These are phyloP conservation scores for Escallonia rubra DNA, from an alignment of 129 eudicot genomes.

Conservation along the genomic window DNA sequence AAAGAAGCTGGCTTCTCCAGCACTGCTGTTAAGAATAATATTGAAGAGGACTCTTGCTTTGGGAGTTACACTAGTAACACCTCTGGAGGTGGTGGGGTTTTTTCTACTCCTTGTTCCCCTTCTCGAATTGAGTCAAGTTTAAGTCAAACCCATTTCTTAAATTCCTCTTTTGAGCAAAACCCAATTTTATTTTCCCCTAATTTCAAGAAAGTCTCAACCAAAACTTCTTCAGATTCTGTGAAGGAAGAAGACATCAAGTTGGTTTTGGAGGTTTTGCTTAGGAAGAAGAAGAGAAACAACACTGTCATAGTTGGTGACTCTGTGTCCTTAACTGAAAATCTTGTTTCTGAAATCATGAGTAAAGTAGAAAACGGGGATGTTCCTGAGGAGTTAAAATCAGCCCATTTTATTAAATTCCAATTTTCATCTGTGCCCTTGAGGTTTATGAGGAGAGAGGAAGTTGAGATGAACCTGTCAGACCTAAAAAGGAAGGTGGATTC, in stretches of 20 bases:
- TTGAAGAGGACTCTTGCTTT: slow-evolving; percentile 68
- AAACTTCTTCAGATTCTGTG: slow-evolving; percentile 17
- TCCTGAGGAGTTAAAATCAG: slow-evolving; percentile 47
- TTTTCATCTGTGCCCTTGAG: slow-evolving; percentile 60
- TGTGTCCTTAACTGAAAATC: slow-evolving; percentile 39
- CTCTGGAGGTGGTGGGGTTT: slow-evolving; percentile 43
- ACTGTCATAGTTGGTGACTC: slow-evolving; percentile 67
- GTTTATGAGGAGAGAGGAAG: slow-evolving; percentile 85
- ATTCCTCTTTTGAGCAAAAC: slow-evolving; percentile 41
- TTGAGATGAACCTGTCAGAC: slow-evolving; percentile 64
- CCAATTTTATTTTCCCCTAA: slow-evolving; percentile 40
- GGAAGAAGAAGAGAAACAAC: slow-evolving; percentile 48
- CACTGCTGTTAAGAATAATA: slow-evolving; percentile 54
- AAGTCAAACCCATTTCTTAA: slow-evolving; percentile 51
- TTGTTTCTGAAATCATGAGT: slow-evolving; percentile 52
- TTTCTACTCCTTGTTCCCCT: slow-evolving; percentile 76
- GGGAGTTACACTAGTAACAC: slow-evolving; percentile 41
- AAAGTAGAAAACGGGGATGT: slow-evolving; percentile 58
- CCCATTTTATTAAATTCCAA: slow-evolving; percentile 59
- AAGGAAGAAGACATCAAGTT: slow-evolving; percentile 58
- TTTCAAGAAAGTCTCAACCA: slow-evolving; percentile 3
- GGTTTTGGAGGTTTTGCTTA: slow-evolving; percentile 55
- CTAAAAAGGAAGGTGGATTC: slow-evolving; percentile 67
- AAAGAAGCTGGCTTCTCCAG: slow-evolving; percentile 86
- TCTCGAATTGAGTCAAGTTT: slow-evolving; percentile 25